A percentile compares a stretch with the other conserved stretches of the same genome.
These are phyloP conservation scores for Pseudotsuga menziesii DNA, from an alignment of 75 land plant genomes.

Conservation along the genomic window DNA sequence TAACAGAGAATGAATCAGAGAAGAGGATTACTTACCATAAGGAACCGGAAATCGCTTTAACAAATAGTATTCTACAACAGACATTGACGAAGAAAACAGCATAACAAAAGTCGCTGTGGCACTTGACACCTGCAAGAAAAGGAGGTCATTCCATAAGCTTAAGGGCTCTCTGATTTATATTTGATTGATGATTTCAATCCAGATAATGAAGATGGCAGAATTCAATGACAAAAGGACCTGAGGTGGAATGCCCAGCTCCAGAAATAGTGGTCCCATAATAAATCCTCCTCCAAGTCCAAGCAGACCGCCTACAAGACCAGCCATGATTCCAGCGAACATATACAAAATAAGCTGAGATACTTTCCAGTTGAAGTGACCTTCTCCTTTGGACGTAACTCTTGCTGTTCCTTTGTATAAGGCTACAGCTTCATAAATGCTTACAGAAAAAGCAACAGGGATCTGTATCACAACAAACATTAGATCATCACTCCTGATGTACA, in stretches of 20 bases:
- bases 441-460: slow-evolving; percentile 50
- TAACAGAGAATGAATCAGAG: too few species aligned
- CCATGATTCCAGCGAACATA: slow-evolving; percentile 35
- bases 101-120: slow-evolving; percentile 69
- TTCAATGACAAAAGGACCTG: slow-evolving; percentile 28
- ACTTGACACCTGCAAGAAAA: slow-evolving; percentile 49
- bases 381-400: slow-evolving; percentile 35
- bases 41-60: slow-evolving; percentile 62
- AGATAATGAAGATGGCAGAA: not conserved
- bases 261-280: slow-evolving; percentile 56
- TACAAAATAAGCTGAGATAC: slow-evolving; percentile 34
- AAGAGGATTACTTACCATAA: slow-evolving; percentile 37
- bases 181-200: not conserved
- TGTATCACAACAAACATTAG: slow-evolving; percentile 10
- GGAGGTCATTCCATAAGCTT: not conserved
- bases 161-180: not conserved
- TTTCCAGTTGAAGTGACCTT: slow-evolving; percentile 20
- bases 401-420: slow-evolving; percentile 41
- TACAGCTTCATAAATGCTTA: slow-evolving; percentile 35
- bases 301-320: slow-evolving; percentile 62
- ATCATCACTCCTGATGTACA: not conserved
- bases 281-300: slow-evolving; percentile 72
- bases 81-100: slow-evolving; percentile 73
- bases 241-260: slow-evolving; percentile 64
- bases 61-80: slow-evolving; percentile 63